Base-by-base conservation (phyloP, 2,329 filamentous ascomycete species). In the Rutstroemia sydowiana region DNA sequence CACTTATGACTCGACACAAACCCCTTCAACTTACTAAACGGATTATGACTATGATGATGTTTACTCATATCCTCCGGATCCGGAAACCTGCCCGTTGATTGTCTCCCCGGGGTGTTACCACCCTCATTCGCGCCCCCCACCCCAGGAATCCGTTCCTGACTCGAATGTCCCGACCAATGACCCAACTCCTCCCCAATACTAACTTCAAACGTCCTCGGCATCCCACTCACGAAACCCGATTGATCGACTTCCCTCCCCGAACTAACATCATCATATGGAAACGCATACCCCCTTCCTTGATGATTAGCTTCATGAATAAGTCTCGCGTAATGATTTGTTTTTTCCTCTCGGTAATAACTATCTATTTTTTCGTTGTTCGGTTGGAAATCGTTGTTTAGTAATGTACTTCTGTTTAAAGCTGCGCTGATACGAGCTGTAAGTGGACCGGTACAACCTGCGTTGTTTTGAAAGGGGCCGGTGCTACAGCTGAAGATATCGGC, bases 201-300 rank as follows among this genome's bases (percentile, higher is more conserved):
- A 7, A 48, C 51, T 9, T 16, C 32, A 18, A 53, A 53, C 1
- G 45, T 28, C 16, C 44, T 53, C 21, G 51, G 51, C 45, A 30
- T 43, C 8, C 51, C 54, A 39, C 43, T 54, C 16, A 55, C 42
- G 21, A 77, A 78, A 3, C 84, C 82, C 20, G 78, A 80, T 68
- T 84, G 81, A 65, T 87, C 82, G 3, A 65, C 49, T 56, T 73
- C 69, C 16, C 74, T 78, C 54, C 73, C 70, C 0, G 80, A 75
- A 50, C 79, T 77, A 16, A 87, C 82, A 62, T 87, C 83, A 60
- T 87, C 83, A 58, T 85, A 87, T 0, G 83, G 73, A 61, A 85
- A 87, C 0, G 79, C 77, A 62, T 87, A 87, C 0, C 83, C 83
- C 41, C 72, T 69, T 1, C 75, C 75, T 63, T 85, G 80, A 4